Evolutionary conservation across 495 filamentous ascomycete genomes (phyloP).

Genomic region (Bombardia bombarda): DNA sequence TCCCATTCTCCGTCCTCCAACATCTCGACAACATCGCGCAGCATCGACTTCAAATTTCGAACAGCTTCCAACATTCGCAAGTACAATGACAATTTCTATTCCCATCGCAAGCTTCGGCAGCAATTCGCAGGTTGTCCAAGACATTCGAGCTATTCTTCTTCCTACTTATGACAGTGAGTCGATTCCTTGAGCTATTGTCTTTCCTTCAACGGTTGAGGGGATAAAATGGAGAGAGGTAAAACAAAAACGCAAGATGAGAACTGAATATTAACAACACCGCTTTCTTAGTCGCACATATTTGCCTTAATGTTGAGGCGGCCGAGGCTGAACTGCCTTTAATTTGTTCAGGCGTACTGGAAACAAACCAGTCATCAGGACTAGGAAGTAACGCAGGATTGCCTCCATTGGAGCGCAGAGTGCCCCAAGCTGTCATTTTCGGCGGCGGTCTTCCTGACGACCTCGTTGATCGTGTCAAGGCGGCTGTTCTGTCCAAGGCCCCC

Average conservation of each 20-base stretch:
- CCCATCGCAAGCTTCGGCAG: conserved; percentile 20
- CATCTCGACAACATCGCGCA: no score
- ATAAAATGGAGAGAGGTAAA: no score
- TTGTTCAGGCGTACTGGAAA: conserved; percentile 8
- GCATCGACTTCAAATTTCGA: no score
- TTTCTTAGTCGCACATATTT: conserved; percentile 20
- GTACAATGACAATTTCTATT: conserved; percentile 10
- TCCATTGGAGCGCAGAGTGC: conserved; percentile 10
- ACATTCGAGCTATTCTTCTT: conserved; percentile 12
- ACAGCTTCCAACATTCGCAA: no score
- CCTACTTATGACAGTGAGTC: conserved; percentile 23
- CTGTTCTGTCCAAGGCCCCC: conserved; percentile 9
- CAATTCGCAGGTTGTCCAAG: conserved; percentile 15
- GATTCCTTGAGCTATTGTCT: no score
- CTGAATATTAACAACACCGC: not conserved
- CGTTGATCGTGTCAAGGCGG: conserved; percentile 7
- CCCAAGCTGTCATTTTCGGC: conserved; percentile 21
- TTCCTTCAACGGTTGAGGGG: no score
- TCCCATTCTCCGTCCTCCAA: no score
- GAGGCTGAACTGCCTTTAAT: conserved; percentile 17
- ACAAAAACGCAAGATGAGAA: not conserved
- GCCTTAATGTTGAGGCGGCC: conserved; percentile 10
- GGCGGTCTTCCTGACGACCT: conserved; percentile 17
- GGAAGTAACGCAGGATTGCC: conserved; percentile 16
- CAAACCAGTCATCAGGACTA: conserved; percentile 5